Percentiles rank a stretch among this genome's conserved stretches.
Evolutionary conservation across 1,284 basidiomycete species (phyloP).

Genomic region (Amylostereum areolatum): DNA sequence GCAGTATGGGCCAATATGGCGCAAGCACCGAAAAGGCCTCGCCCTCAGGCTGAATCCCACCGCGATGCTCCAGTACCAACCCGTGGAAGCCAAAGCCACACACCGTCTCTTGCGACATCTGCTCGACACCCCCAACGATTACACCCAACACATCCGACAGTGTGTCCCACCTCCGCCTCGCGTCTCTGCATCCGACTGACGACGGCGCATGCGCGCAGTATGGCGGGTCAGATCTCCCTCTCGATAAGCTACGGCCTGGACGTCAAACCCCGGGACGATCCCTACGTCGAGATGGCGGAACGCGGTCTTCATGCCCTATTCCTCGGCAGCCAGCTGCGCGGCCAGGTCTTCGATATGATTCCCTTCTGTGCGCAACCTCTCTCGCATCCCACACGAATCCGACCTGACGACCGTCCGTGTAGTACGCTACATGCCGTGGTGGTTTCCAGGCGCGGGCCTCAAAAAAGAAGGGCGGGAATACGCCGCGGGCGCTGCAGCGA

Average conservation of each 20-base stretch:
- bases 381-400: background rate
- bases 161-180: background rate
- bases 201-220: background rate
- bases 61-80: too few relatives aligned
- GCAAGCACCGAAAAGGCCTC: background rate
- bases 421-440: conserved; percentile 8
- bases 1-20: background rate
- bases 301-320: background rate
- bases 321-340: background rate
- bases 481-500: background rate
- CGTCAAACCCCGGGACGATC: background rate
- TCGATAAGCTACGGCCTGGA: background rate
- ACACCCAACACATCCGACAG: background rate
- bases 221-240: background rate
- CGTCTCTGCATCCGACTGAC: too few relatives aligned
- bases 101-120: background rate
- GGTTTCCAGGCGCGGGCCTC: conserved; percentile 11
- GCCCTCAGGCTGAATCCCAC: background rate
- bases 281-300: background rate
- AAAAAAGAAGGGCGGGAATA: conserved; percentile 1
- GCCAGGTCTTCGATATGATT: background rate
- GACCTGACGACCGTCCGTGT: background rate
- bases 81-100: background rate
- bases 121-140: background rate
- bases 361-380: background rate